A percentile compares a stretch with the other conserved stretches of the same genome.
Evolutionary conservation across 352 stramenopile species (phyloP).

Genomic region (Globisporangium spiculum): DNA sequence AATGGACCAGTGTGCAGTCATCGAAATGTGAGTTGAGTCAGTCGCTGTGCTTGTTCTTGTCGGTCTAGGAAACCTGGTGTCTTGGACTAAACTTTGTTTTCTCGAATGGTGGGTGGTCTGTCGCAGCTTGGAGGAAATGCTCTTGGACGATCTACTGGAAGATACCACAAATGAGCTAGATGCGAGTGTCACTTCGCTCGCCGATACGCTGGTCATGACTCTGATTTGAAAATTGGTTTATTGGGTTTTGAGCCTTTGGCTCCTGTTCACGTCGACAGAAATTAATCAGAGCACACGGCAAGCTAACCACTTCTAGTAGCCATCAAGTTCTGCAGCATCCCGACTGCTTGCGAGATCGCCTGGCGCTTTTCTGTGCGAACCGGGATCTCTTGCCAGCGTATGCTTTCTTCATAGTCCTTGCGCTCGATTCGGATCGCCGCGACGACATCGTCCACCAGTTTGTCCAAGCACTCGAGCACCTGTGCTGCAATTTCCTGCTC

Average conservation of each 20-base stretch:
- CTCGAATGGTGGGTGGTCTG: neutral
- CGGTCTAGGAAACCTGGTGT: neutral
- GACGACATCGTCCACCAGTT: slow-evolving; percentile 33
- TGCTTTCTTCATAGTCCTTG: slow-evolving; percentile 20
- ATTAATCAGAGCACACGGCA: neutral
- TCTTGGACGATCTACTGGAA: slow-evolving; percentile 32
- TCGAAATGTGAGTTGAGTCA: slow-evolving; percentile 50
- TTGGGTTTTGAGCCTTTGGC: neutral
- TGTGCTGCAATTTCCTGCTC: slow-evolving; percentile 27
- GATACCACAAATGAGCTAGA: slow-evolving; percentile 31
- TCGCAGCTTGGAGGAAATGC: slow-evolving; percentile 29
- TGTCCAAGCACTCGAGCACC: slow-evolving; percentile 32
- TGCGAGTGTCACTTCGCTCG: slow-evolving; percentile 23
- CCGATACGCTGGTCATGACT: slow-evolving; percentile 26
- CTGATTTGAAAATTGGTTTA: slow-evolving; percentile 16
- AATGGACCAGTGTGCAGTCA: slow-evolving; percentile 53
- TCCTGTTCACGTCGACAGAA: neutral
- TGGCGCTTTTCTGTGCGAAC: slow-evolving; percentile 39
- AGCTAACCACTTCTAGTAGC: neutral
- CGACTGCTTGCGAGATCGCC: slow-evolving; percentile 19
- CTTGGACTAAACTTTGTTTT: neutral
- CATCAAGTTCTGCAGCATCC: slow-evolving; percentile 13
- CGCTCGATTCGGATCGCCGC: slow-evolving; percentile 16
- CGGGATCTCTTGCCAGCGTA: slow-evolving; percentile 33
- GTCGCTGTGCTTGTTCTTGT: neutral